Conservation (phyloP, 371 early-diverging fungal species). For the Syncephalastrum racemosum region DNA sequence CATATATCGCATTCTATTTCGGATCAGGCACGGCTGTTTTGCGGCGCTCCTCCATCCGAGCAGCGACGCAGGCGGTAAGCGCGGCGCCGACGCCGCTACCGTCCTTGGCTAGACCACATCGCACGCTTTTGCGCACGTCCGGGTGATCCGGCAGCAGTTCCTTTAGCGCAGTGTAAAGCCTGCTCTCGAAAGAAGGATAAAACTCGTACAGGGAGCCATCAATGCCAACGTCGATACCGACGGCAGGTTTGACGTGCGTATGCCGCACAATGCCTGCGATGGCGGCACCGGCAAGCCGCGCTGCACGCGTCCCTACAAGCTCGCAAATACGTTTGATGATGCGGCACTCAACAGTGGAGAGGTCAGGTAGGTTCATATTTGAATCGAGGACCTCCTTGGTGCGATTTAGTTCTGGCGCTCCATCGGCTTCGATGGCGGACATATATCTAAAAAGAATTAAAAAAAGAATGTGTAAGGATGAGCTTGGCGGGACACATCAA, state of each 20-base stretch:
- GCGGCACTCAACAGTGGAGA: slow-evolving; percentile 76
- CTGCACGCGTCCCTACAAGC: slow-evolving; percentile 87
- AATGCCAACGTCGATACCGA: slow-evolving; percentile 82
- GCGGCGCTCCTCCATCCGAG: slow-evolving; percentile 27
- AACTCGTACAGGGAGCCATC: slow-evolving; percentile 94
- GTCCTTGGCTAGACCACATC: slow-evolving; percentile 59
- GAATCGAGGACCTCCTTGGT: slow-evolving; percentile 79
- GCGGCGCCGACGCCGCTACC: slow-evolving; percentile 56
- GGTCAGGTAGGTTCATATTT: slow-evolving; percentile 61
- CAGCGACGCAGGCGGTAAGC: slow-evolving; percentile 49
- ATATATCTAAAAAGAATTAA: slow-evolving; percentile 50
- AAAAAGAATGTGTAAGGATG: no score
- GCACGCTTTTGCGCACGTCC: slow-evolving; percentile 53
- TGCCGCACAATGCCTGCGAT: slow-evolving; percentile 82
- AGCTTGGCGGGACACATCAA: no score
- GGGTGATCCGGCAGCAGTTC: slow-evolving; percentile 57
- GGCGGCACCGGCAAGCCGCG: slow-evolving; percentile 82
- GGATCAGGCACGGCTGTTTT: background rate
- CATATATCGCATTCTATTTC: no score
- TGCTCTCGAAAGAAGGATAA: slow-evolving; percentile 85
- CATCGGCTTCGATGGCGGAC: slow-evolving; percentile 89
- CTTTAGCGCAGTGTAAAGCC: slow-evolving; percentile 73
- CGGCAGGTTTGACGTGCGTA: slow-evolving; percentile 39
- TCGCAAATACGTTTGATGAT: slow-evolving; percentile 83
- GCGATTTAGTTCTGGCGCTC: slow-evolving; percentile 57